A percentile compares a stretch with the other conserved stretches of the same genome.
Conservation (phyloP, 352 stramenopile species). For the Pythium dissimile region DNA sequence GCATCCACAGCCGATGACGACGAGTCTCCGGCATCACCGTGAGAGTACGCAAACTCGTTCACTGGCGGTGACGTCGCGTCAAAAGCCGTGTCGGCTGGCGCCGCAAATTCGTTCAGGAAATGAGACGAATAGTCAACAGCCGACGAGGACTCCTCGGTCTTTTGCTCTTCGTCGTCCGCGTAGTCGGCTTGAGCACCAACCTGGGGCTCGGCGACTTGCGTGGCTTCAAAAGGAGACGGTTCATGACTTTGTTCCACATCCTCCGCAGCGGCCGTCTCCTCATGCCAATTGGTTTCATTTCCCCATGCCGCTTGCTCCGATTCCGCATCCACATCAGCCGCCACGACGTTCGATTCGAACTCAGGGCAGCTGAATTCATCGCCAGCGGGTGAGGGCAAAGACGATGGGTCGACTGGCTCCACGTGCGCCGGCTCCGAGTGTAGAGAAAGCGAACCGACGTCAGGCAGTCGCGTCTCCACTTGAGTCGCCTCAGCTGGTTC, state of each 20-base stretch:
- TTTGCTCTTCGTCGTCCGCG: too few relatives aligned
- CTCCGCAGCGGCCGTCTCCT: slow-evolving; percentile 1
- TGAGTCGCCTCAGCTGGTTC: slow-evolving; percentile 35
- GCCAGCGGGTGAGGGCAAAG: background rate
- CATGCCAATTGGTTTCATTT: slow-evolving; percentile 3
- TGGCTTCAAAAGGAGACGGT: too few relatives aligned
- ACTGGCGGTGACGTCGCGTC: too few relatives aligned
- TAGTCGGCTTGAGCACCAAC: too few relatives aligned
- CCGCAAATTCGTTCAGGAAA: background rate
- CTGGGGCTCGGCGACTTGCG: too few relatives aligned
- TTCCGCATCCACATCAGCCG: background rate
- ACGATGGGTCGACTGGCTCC: background rate
- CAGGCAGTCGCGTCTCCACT: slow-evolving; percentile 6
- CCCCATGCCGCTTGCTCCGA: background rate
- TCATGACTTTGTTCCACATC: too few relatives aligned
- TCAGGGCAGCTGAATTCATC: slow-evolving; percentile 11
- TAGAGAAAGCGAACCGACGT: slow-evolving; percentile 10
- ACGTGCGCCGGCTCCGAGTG: background rate
- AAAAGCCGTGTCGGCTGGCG: too few relatives aligned
- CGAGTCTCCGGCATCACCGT: background rate
- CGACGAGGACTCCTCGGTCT: too few relatives aligned
- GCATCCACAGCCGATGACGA: background rate
- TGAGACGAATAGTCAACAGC: background rate
- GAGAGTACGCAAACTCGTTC: background rate
- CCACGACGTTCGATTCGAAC: background rate